Evolutionary conservation across 345 rosid genomes (phyloP), one percentile per base, ranked within the genome.

Genomic region (Cardamine resedifolia): DNA sequence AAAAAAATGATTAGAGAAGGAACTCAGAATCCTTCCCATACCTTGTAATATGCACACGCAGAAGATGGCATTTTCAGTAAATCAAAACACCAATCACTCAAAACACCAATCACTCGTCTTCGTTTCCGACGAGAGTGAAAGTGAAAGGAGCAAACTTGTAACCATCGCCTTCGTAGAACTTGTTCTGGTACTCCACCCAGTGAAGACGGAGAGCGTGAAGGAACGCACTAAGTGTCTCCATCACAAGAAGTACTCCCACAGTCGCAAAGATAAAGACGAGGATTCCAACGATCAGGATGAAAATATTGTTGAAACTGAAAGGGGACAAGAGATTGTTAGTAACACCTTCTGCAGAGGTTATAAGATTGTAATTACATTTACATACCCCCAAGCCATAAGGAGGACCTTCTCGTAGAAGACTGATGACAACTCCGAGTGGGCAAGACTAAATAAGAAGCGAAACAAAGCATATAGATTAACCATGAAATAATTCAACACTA

Each of bases 321-420:
- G 10, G 31, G 15, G 10, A 2, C 3, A 50, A 19, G 7, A 47
- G 8, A 30, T 20, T 55, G 10, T 47, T 55, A 55, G 20, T 1
- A 41, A 55, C 52, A 68, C 6, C 9, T 68, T 18, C 21, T 19
- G 12, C 50, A 53, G 20, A 28, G 23, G 7, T 9, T 56, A 9
- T 49, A 31, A 28, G 49, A 30, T 31, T 18, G 14, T 51, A 14
- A 55, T 0, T 43, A 66, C 44, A 38, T 26, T 50, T 11, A 15
- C 96, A 41, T 90, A 91, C 97, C 98, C 96, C 87, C 88, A 88
- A 39, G 89, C 90, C 36, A 92, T 83, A 30, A 92, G 79, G 30
- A 96, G 96, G 77, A 96, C 97, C 83, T 92, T 96, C 88, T 96
- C 98, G 30, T 92, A 92, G 84, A 96, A 96, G 44, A 92, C 98